A percentile compares a stretch with the other conserved stretches of the same genome.
These are phyloP conservation scores for Dioszegia hungarica DNA, from an alignment of 768 basidiomycete species.

Conservation along the genomic window DNA sequence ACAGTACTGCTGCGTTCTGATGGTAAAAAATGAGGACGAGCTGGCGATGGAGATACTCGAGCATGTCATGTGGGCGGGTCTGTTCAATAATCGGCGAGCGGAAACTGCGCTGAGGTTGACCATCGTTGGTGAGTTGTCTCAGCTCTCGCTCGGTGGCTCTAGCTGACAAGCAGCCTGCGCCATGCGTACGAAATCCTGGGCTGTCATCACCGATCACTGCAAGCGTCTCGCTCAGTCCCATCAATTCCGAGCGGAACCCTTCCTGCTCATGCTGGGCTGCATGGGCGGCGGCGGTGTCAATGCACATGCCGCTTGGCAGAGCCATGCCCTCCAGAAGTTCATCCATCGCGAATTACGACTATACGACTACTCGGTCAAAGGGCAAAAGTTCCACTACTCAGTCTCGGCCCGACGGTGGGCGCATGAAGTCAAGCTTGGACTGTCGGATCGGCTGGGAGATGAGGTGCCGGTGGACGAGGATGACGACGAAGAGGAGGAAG, in stretches of 20 bases:
- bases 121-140: constrained; percentile 60
- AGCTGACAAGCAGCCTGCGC: constrained; percentile 62
- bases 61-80: constrained; percentile 37
- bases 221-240: constrained; percentile 68
- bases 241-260: constrained; percentile 83
- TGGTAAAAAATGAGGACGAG: constrained; percentile 45
- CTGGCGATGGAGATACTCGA: constrained; percentile 44
- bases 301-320: constrained; percentile 70
- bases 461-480: constrained; percentile 16
- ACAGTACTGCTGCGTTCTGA: constrained; percentile 48
- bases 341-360: constrained; percentile 72
- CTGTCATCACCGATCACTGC: constrained; percentile 65
- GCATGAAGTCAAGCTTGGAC: not conserved
- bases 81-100: constrained; percentile 57
- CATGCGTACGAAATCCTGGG: constrained; percentile 57
- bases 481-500: constrained; percentile 23
- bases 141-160: no score
- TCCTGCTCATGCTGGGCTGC: constrained; percentile 68
- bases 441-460: constrained; percentile 13
- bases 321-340: constrained; percentile 74
- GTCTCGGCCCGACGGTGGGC: constrained; percentile 16
- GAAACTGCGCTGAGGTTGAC: constrained; percentile 72
- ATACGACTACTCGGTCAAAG: constrained; percentile 56
- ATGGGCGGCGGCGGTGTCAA: constrained; percentile 64
- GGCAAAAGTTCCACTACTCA: constrained; percentile 52